Percentiles rank a stretch among this genome's conserved stretches.
phyloP scores from a whole-genome alignment of 139 green algal species.

The Chlamydomonas schloesseri region DNA sequence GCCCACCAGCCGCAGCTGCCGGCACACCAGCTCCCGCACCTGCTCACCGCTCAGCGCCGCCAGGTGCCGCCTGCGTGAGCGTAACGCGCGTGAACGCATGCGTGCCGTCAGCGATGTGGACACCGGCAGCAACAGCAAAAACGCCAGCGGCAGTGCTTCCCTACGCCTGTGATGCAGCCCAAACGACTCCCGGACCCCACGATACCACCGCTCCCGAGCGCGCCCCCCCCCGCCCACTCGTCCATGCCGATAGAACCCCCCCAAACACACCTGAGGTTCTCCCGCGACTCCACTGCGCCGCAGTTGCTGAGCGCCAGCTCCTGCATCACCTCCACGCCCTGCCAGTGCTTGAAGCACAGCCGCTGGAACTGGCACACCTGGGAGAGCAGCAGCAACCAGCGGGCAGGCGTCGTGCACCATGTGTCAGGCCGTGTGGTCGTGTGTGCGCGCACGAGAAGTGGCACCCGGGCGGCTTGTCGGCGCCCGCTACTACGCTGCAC shows the following conservation, averaged over 20 bases:
- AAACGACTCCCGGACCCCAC: no score
- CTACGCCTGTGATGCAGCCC: no score
- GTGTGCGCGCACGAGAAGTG: no score
- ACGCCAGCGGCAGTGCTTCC: no score
- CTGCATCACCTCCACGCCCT: conserved; percentile 63
- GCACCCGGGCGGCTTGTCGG: no score
- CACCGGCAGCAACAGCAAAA: no score
- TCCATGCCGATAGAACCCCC: no score
- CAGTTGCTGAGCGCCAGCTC: conserved; percentile 89
- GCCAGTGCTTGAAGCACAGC: conserved; percentile 89
- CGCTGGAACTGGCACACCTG: conserved; percentile 89
- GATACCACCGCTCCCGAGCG: background rate
- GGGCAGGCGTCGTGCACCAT: background rate
- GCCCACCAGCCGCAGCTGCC: conserved; percentile 87
- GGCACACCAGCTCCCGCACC: conserved; percentile 76
- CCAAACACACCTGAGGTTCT: conserved; percentile 53
- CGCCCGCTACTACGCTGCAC: no score
- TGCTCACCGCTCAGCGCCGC: conserved; percentile 71
- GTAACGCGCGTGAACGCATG: no score
- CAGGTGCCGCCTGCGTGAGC: conserved; percentile 71
- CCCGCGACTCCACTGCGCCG: conserved; percentile 79
- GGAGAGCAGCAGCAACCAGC: background rate
- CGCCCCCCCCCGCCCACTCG: background rate
- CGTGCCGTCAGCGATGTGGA: no score
- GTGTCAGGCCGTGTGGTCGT: no score